Evolutionary conservation across 257 asterid species (phyloP).

Genomic region (Solanum gracilifrons): DNA sequence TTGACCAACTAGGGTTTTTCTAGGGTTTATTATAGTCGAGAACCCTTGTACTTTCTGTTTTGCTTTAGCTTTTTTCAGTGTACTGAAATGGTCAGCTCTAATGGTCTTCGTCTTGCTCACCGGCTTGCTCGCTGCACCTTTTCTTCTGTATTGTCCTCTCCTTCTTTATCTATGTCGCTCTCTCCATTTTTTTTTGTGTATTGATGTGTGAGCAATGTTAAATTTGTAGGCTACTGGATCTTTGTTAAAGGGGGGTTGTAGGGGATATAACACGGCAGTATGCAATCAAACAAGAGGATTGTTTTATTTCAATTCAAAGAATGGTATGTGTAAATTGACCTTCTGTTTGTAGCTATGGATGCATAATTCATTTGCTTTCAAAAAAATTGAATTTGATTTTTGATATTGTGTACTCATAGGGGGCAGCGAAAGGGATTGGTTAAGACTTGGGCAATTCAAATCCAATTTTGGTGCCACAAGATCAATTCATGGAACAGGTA

Average conservation of each 20-base stretch:
- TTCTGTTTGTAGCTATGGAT: background rate
- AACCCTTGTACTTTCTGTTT: background rate
- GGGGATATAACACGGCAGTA: slow-evolving; percentile 36
- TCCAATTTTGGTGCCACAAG: slow-evolving; percentile 31
- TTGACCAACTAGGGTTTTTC: slow-evolving; percentile 21
- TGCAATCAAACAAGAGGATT: slow-evolving; percentile 21
- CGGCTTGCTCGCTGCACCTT: slow-evolving; percentile 21
- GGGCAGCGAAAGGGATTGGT: slow-evolving; percentile 24
- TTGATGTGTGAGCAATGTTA: background rate
- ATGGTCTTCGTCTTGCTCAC: slow-evolving; percentile 28
- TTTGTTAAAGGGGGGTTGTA: slow-evolving; percentile 24
- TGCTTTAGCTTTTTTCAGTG: background rate
- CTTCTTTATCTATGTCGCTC: background rate
- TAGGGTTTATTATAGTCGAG: slow-evolving; percentile 25
- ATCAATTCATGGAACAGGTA: slow-evolving; percentile 69
- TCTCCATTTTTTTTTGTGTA: background rate
- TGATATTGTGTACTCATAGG: slow-evolving; percentile 12
- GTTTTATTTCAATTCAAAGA: slow-evolving; percentile 16
- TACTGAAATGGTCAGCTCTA: slow-evolving; percentile 35
- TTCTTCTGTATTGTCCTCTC: slow-evolving; percentile 2
- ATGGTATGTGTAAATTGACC: slow-evolving; percentile 25
- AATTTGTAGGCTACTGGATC: slow-evolving; percentile 31
- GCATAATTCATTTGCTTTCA: background rate
- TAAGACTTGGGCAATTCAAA: slow-evolving; percentile 22
- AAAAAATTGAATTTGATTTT: background rate